Evolutionary conservation across 495 filamentous ascomycete genomes (phyloP), one percentile per base, ranked within the genome.

Genomic region (Penicillium alfredii): DNA sequence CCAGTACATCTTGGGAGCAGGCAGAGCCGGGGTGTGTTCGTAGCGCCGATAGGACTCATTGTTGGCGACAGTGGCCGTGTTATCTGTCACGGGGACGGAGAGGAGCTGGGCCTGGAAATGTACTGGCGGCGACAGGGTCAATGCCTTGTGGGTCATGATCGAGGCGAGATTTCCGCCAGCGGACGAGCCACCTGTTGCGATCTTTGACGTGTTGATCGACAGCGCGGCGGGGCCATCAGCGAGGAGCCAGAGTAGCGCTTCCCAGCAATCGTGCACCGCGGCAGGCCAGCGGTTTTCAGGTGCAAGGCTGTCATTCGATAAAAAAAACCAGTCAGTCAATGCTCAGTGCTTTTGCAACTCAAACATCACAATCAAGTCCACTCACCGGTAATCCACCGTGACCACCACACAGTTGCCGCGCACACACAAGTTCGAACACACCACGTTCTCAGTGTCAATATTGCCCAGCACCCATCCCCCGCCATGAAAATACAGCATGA

Each of bases 381-480:
- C 54, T 47, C 55, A 74, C 74, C 74, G 61, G 40, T 77, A 78
- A 40, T 78, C 73, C 2, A 76, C 71, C 4, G 66, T 68, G 8
- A 78, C 56, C 10, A 77, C 73, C 1, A 76, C 72, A 36, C 67
- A 72, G 11, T 61, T 63, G 1, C 61, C 66, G 14, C 72, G 54
- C 17, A 53, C 55, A 39, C 73, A 76, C 8, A 78, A 48, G 44
- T 77, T 69, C 25, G 69, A 68, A 34, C 70, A 74, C n/a, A 78
- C 71, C 14, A 66, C 62, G 34, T 77, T 78, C 55, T 77, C 73
- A 1, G 74, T 77, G 28, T 77, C 63, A 25, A 78, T 76, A 25
- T 70, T 74, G 0, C 74, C 74, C 28, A 78, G 40, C 7, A 78
- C 74, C 74, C 74, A 78, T 8, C 74, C 74, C 3, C 73, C 74